Conservation (phyloP, 2,329 filamentous ascomycete genomes). For the Hypoxylon sp. region DNA sequence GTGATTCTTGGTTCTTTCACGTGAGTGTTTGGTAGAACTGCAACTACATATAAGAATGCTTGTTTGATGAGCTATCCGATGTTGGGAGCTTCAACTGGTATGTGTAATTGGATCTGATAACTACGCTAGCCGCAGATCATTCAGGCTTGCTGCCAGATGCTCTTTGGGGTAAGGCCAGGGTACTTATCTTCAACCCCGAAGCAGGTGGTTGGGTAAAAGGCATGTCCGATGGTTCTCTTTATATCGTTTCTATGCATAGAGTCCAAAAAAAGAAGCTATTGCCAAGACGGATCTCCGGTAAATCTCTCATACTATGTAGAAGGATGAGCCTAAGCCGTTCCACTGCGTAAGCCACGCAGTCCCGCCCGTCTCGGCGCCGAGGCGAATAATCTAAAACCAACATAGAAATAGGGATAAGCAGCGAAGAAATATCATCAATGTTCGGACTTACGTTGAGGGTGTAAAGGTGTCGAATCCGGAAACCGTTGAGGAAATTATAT, state of each 20-base stretch:
- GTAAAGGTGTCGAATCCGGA: constrained; percentile 31
- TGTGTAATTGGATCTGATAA: constrained; percentile 26
- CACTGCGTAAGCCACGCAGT: constrained; percentile 33
- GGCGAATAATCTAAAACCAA: constrained; percentile 38
- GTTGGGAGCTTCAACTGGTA: constrained; percentile 12
- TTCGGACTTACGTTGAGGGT: constrained; percentile 38
- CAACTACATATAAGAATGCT: constrained; percentile 9
- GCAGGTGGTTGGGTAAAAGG: constrained; percentile 22
- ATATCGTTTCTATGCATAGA: constrained; percentile 26
- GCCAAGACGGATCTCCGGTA: constrained; percentile 49
- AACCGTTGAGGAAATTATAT: constrained; percentile 36
- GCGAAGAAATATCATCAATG: constrained; percentile 35
- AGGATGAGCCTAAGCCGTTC: constrained; percentile 30
- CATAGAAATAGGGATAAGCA: constrained; percentile 36
- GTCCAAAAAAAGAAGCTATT: constrained; percentile 41
- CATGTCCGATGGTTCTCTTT: constrained; percentile 24
- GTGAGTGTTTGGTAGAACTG: constrained; percentile 19
- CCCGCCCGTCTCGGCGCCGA: constrained; percentile 44
- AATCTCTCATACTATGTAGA: constrained; percentile 42
- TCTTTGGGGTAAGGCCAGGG: constrained; percentile 37
- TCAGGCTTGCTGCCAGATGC: constrained; percentile 24
- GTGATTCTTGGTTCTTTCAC: constrained; percentile 21
- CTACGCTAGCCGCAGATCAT: constrained; percentile 41
- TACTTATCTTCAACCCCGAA: constrained; percentile 22
- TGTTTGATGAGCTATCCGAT: constrained; percentile 12